Evolutionary conservation across 129 eudicot species (phyloP).

Genomic region (Flaveria linearis): DNA sequence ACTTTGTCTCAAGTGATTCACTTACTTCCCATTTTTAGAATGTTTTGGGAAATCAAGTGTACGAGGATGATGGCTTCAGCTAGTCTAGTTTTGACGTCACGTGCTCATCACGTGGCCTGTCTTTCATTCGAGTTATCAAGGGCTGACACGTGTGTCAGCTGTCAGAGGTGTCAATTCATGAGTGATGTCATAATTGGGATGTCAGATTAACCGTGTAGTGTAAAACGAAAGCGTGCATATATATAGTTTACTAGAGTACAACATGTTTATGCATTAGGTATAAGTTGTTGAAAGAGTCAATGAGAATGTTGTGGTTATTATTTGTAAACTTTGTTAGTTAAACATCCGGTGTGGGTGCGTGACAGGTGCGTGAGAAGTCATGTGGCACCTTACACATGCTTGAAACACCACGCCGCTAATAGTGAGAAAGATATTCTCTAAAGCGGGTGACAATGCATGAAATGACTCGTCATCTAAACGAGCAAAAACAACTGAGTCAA

Average conservation of each 20-base stretch:
- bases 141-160: conserved; percentile 32
- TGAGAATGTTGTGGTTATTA: neutral
- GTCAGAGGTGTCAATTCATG: conserved; percentile 27
- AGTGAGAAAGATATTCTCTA: no score
- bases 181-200: conserved; percentile 26
- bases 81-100: conserved; percentile 25
- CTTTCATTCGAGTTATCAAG: conserved; percentile 25
- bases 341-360: no score
- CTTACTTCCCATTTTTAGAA: conserved; percentile 17
- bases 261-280: neutral
- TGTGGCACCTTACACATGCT: no score
- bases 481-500: no score
- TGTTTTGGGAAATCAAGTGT: conserved; percentile 23
- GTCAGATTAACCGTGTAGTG: conserved; percentile 1
- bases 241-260: conserved; percentile 10
- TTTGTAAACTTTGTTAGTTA: neutral
- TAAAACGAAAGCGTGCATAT: conserved; percentile 22
- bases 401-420: no score
- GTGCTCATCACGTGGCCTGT: conserved; percentile 34
- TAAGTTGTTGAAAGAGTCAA: neutral
- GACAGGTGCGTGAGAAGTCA: no score
- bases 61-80: conserved; percentile 28
- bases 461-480: no score
- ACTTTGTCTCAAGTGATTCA: conserved; percentile 22
- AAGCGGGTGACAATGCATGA: no score